Conservation (phyloP, 2,329 filamentous ascomycete genomes). For the Ascochyta clinopodiicola region DNA sequence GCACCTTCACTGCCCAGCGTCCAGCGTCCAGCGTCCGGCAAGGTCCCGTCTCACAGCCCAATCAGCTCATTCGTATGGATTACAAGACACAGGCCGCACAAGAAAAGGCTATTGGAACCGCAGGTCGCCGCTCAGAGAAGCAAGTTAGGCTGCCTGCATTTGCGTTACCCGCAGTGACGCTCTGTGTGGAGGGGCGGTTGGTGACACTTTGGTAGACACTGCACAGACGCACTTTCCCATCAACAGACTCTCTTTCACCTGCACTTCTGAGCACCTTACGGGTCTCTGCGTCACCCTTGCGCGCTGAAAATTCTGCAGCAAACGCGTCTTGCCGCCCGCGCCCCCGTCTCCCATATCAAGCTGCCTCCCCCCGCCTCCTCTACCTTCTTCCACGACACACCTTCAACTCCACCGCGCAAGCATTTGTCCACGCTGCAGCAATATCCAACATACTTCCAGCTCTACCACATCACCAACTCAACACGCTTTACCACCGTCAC, state of each 20-base stretch:
- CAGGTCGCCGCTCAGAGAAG: background rate
- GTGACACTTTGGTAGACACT: slow-evolving; percentile 22
- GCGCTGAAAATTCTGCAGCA: slow-evolving; percentile 13
- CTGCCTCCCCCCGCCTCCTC: slow-evolving; percentile 10
- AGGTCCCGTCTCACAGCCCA: background rate
- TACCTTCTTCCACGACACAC: slow-evolving; percentile 21
- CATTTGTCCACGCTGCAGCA: slow-evolving; percentile 31
- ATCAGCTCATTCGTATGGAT: background rate
- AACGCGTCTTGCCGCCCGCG: slow-evolving; percentile 15
- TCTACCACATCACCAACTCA: slow-evolving; percentile 27
- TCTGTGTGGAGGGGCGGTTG: slow-evolving; percentile 20
- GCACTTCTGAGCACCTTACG: slow-evolving; percentile 15
- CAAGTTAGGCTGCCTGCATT: slow-evolving; percentile 22
- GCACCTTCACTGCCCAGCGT: slow-evolving; percentile 18
- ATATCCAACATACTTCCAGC: slow-evolving; percentile 24
- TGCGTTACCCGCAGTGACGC: slow-evolving; percentile 19
- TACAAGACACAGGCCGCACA: background rate
- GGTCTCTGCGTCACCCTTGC: slow-evolving; percentile 11
- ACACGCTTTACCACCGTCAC: slow-evolving; percentile 24
- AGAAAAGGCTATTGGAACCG: background rate
- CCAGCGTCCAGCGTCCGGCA: background rate
- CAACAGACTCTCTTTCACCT: slow-evolving; percentile 21
- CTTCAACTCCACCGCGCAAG: slow-evolving; percentile 18
- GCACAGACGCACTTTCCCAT: slow-evolving; percentile 9
- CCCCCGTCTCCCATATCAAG: slow-evolving; percentile 24